phyloP scores from a whole-genome alignment of 495 filamentous ascomycete genomes.

The Penicillium pancosmium region DNA sequence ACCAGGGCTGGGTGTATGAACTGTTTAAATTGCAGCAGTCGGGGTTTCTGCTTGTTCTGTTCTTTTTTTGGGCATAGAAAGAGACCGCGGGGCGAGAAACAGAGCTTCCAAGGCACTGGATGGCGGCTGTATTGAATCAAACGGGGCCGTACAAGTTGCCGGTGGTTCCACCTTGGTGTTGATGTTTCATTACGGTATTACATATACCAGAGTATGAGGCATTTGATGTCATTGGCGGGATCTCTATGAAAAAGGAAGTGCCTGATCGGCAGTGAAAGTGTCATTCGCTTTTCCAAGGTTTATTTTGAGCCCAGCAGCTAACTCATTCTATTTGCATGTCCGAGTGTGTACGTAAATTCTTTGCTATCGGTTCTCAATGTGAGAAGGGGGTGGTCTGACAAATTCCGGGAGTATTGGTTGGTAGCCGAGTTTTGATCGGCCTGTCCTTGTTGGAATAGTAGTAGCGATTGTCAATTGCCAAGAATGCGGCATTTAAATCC shows the following conservation, averaged over 20 bases:
- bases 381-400: too few species aligned
- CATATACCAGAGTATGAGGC: slow-evolving; percentile 17
- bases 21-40: not conserved
- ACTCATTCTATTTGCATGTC: too few species aligned
- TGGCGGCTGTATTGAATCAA: slow-evolving; percentile 6
- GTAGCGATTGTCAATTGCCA: too few species aligned
- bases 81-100: slow-evolving; percentile 8
- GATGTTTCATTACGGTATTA: slow-evolving; percentile 21
- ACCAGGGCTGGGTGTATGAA: not conserved
- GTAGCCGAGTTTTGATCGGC: too few species aligned
- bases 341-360: too few species aligned
- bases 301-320: too few species aligned
- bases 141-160: slow-evolving; percentile 16
- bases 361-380: too few species aligned
- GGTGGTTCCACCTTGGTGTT: not conserved
- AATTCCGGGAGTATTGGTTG: too few species aligned
- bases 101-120: slow-evolving; percentile 3
- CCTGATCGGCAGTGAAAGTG: not conserved
- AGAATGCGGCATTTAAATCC: too few species aligned
- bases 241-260: not conserved
- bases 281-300: not conserved
- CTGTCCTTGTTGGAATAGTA: too few species aligned
- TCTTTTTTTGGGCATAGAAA: slow-evolving; percentile 6
- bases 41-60: not conserved
- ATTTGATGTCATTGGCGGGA: slow-evolving; percentile 23